phyloP scores from a whole-genome alignment of 1,284 basidiomycete species.

The Pascua sp. region DNA sequence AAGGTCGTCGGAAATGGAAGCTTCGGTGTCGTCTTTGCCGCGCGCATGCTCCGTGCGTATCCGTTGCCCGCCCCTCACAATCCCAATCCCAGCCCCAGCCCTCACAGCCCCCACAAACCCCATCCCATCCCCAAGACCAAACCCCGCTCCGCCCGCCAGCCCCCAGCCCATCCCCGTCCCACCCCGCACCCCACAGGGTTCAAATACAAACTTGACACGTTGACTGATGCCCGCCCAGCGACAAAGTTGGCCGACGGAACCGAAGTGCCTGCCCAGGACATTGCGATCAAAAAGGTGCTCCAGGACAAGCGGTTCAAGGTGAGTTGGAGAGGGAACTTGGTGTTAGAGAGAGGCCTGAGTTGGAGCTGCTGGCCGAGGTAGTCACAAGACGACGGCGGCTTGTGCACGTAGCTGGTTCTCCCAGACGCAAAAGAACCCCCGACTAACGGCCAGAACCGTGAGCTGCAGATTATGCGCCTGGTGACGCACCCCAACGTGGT shows the following conservation, averaged over 20 bases:
- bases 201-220: not conserved
- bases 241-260: conserved; percentile 40
- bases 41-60: conserved; percentile 53
- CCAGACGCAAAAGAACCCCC: too few relatives aligned
- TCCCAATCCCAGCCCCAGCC: too few relatives aligned
- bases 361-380: not conserved
- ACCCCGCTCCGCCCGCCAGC: not conserved
- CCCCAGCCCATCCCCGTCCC: not conserved
- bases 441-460: conserved; percentile 73
- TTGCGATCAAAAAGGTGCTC: conserved; percentile 99
- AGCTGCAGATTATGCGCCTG: conserved; percentile 98
- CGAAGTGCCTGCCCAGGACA: conserved; percentile 71
- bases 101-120: too few relatives aligned
- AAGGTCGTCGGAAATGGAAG: conserved; percentile 98
- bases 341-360: too few relatives aligned
- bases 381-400: not conserved
- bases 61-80: too few relatives aligned
- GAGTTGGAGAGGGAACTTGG: too few relatives aligned
- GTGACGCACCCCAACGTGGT: conserved; percentile 97
- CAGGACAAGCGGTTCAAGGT: conserved; percentile 99
- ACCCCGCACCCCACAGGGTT: not conserved
- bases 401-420: not conserved
- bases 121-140: not conserved
- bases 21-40: conserved; percentile 94
- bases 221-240: conserved; percentile 19